phyloP scores from a whole-genome alignment of 2,329 filamentous ascomycete species.

The Ilyonectria robusta region DNA sequence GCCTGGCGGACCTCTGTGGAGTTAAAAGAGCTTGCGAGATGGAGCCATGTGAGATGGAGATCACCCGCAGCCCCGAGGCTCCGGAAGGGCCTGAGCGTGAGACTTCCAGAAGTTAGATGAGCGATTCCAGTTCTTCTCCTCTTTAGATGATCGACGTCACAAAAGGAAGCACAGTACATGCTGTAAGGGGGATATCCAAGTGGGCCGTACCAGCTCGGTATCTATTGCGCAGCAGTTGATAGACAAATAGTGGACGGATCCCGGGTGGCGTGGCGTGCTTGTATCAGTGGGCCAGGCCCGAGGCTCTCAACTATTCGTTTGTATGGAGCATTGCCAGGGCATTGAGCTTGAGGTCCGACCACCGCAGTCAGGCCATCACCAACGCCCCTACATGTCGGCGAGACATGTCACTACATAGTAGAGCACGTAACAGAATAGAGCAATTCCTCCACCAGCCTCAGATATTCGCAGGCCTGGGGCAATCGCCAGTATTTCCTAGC shows the following conservation, averaged over 20 bases:
- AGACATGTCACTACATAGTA: neutral
- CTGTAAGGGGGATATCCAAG: neutral
- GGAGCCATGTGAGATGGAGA: neutral
- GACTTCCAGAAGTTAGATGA: conserved; percentile 14
- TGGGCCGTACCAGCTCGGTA: neutral
- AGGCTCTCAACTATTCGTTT: neutral
- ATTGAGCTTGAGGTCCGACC: neutral
- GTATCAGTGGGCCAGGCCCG: neutral
- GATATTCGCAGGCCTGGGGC: neutral
- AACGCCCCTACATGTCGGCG: neutral
- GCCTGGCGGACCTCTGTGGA: conserved; percentile 7
- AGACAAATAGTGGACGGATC: neutral
- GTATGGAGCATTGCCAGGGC: neutral
- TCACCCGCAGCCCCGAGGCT: conserved; percentile 12
- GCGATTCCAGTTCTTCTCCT: neutral
- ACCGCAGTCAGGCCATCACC: neutral
- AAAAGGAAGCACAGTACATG: neutral
- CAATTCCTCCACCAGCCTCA: neutral
- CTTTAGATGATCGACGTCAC: neutral
- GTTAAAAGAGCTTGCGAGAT: neutral
- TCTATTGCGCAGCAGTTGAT: neutral
- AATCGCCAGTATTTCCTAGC: conserved; percentile 18
- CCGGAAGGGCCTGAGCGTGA: conserved; percentile 5
- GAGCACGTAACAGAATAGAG: neutral
- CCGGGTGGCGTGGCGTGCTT: neutral